Percentiles rank a stretch among this genome's conserved stretches.
Evolutionary conservation across 805 yeast species (phyloP).

Genomic region (Phaffomyces antillensis): DNA sequence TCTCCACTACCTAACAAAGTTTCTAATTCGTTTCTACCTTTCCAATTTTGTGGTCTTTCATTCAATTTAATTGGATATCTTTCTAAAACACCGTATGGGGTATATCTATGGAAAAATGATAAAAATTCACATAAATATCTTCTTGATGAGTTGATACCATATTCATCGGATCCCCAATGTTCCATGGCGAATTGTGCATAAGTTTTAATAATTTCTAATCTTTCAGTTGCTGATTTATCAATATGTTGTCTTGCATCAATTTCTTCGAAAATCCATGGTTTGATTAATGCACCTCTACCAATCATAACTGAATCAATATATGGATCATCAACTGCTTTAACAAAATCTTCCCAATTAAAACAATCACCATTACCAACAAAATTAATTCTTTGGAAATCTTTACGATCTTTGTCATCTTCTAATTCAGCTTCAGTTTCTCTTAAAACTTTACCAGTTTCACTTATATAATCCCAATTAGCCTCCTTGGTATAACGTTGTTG

Average conservation of each 20-base stretch:
- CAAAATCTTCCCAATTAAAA: slow-evolving; percentile 83
- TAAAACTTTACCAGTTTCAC: slow-evolving; percentile 63
- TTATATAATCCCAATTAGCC: slow-evolving; percentile 91
- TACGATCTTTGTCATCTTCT: slow-evolving; percentile 53
- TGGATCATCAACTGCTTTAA: slow-evolving; percentile 52
- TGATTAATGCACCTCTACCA: slow-evolving; percentile 94
- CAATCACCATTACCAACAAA: slow-evolving; percentile 95
- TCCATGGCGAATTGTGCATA: slow-evolving; percentile 79
- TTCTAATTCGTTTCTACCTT: slow-evolving; percentile 88
- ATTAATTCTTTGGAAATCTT: slow-evolving; percentile 59
- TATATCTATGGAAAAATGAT: slow-evolving; percentile 88
- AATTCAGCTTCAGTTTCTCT: slow-evolving; percentile 46
- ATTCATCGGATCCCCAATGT: slow-evolving; percentile 98
- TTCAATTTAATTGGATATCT: slow-evolving; percentile 82
- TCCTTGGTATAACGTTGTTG: slow-evolving; percentile 89
- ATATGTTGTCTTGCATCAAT: slow-evolving; percentile 81
- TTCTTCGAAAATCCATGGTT: slow-evolving; percentile 99
- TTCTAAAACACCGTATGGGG: slow-evolving; percentile 91
- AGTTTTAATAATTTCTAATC: slow-evolving; percentile 65
- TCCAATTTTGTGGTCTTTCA: slow-evolving; percentile 92
- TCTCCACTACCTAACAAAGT: slow-evolving; percentile 80
- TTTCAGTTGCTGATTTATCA: slow-evolving; percentile 85
- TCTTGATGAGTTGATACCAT: slow-evolving; percentile 82
- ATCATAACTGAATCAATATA: slow-evolving; percentile 93
- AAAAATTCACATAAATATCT: slow-evolving; percentile 90